Evolutionary conservation across 345 rosid genomes (phyloP), one percentile per base, ranked within the genome.

Genomic region (Murraya koenigii): DNA sequence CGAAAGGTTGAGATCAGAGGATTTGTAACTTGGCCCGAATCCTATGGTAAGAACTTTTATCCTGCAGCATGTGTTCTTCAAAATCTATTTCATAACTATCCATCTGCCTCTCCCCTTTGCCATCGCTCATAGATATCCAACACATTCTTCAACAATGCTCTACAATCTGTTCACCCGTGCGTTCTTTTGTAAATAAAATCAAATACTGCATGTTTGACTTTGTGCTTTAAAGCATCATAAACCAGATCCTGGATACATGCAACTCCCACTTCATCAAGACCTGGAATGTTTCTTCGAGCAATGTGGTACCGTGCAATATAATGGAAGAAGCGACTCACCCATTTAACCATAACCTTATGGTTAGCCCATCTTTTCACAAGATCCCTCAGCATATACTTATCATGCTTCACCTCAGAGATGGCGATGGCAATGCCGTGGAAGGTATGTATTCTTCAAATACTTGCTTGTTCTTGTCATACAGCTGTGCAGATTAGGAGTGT

Each of bases 1-100:
- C 2, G 98, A 95, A 41, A 90, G 93, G 66, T 88, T 94, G 56
- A 90, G 84, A 87, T 93, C 92, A 72, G 88, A 88, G 58, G 97
- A 89, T 69, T 94, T 93, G 83, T 89, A 94, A 78, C 92, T 93
- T 56, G 97, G 97, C 98, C 97, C 93, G 77, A 89, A 91, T 41
- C 97, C 97, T 61, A 86, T 90, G 93, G 83, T 90, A 96, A 36
- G 89, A 81, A 66, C 92, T 86, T 44, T 90, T 83, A 80, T 88
- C 97, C 35, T 84, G 59, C 72, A 96, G 97, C 95, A 91, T 81
- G 78, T 78, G 67, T 72, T 23, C 85, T 77, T 92, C 99, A 83
- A 94, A 96, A 85, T 96, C 97, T 60, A 72, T 82, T 80, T 91
- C 92, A 75, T 92, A 94, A 19, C 72, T 72, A 56, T 87, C 91